Evolutionary conservation across 164 flowering plant genomes (phyloP), one percentile per base, ranked within the genome.

Genomic region (Magnolia changhungtana): DNA sequence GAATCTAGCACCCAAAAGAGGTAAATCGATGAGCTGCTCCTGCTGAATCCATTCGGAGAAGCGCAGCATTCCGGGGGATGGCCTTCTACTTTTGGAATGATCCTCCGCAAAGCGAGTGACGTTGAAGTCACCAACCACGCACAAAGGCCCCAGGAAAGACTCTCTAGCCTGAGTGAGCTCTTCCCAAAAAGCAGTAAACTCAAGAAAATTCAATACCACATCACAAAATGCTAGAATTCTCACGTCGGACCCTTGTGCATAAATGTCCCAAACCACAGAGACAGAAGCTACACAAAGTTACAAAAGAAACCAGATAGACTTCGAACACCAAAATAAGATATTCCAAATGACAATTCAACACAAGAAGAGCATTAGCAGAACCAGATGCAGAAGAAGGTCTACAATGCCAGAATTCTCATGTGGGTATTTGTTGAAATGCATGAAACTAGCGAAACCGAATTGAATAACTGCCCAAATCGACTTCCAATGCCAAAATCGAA

Each of bases 341-440:
- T 7, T 4, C 21, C 68, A 13, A 5, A 65, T 13, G 29, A 8
- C 21, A 24, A 65, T 24, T 23, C 68, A 65, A 31, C 10, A 68
- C 8, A 68, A 31, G 71, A 18, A 29, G 31, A 68, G 9, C 2
- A 68, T 24, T 3, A 27, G 29, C 50, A 68, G 45, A 37, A 37
- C 45, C 45, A 29, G 67, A 7, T 18, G 52, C 45, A 49, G 64
- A 16, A 49, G 64, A 16, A 75, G 14, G n/a, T 89, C 75, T 84
- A 95, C 97, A 80, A 88, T 88, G 87, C 89, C 96, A 7, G 95
- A 93, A 58, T 81, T 69, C 49, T 95, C 91, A 21, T 86, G 86
- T 66, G 98, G 98, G 73, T 95, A 37, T 37, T 37, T 37, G 45
- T 37, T 5, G 45, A 37, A 37, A 37, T 37, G 45, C 45, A 37